Conservation (phyloP, 1,139 yeast genomes). For the Debaryomyces subglobosus region DNA sequence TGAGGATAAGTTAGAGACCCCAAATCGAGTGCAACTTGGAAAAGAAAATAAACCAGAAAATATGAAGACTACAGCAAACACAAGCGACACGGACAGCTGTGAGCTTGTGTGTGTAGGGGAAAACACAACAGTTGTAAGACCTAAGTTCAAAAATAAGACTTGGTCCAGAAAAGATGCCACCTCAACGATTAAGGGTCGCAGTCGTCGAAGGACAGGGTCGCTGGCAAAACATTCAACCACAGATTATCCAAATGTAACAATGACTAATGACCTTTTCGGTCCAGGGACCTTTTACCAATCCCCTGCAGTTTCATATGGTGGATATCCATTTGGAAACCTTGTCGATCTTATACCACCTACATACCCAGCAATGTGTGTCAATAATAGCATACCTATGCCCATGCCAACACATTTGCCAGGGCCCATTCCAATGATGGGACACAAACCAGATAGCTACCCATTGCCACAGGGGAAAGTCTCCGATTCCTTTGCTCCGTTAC, state of each 20-base stretch:
- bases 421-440: neutral
- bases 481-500: neutral
- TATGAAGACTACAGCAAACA: neutral
- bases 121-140: conserved; percentile 16
- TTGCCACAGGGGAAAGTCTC: neutral
- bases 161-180: conserved; percentile 4
- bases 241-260: neutral
- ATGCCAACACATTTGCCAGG: neutral
- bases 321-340: neutral
- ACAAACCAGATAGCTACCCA: neutral
- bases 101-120: conserved; percentile 16
- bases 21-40: neutral
- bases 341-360: neutral
- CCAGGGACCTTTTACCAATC: neutral
- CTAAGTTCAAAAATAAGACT: conserved; percentile 11
- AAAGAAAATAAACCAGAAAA: neutral
- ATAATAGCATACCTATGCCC: neutral
- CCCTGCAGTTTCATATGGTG: neutral
- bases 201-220: neutral
- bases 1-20: neutral
- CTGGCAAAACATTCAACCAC: neutral
- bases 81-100: neutral
- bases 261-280: neutral
- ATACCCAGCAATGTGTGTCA: neutral
- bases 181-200: neutral